These are phyloP conservation scores for Camellia oleifera DNA, from an alignment of 179 eudicot species.

Conservation along the genomic window DNA sequence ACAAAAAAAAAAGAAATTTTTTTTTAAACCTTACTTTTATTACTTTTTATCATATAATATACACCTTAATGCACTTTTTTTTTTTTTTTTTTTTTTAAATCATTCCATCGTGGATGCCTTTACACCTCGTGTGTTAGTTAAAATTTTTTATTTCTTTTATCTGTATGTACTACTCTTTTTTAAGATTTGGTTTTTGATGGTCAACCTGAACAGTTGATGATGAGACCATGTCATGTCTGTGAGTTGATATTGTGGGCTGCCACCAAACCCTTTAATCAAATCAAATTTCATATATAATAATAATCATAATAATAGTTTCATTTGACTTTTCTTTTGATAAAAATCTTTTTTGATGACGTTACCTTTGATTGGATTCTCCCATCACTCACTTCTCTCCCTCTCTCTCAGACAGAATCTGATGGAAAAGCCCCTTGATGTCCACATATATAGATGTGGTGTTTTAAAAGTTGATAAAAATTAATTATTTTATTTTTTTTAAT, in stretches of 20 bases:
- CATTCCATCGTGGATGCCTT: no score
- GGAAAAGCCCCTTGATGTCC: slow-evolving; percentile 11
- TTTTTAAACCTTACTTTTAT: no score
- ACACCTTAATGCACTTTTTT: no score
- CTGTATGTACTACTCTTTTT: no score
- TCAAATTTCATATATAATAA: background rate
- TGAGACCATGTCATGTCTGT: slow-evolving; percentile 11
- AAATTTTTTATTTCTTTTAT: no score
- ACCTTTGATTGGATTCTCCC: slow-evolving; percentile 28
- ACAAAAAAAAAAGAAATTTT: no score
- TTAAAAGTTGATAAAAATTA: no score
- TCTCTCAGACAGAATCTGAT: slow-evolving; percentile 20
- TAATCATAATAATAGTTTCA: slow-evolving; percentile 2
- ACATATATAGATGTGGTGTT: background rate
- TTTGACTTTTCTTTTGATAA: slow-evolving; percentile 14
- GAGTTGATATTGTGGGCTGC: slow-evolving; percentile 17
- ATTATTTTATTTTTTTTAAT: no score
- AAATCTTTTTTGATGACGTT: slow-evolving; percentile 27
- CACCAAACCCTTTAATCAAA: background rate
- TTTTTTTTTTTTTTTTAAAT: no score
- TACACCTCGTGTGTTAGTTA: no score
- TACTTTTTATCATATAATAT: no score
- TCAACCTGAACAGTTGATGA: slow-evolving; percentile 9
- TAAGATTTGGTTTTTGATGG: background rate
- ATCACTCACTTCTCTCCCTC: slow-evolving; percentile 15